Percentiles rank a stretch among this genome's conserved stretches.
Conservation (phyloP, 1,139 yeast genomes). For the Yamadazyma triangularis region DNA sequence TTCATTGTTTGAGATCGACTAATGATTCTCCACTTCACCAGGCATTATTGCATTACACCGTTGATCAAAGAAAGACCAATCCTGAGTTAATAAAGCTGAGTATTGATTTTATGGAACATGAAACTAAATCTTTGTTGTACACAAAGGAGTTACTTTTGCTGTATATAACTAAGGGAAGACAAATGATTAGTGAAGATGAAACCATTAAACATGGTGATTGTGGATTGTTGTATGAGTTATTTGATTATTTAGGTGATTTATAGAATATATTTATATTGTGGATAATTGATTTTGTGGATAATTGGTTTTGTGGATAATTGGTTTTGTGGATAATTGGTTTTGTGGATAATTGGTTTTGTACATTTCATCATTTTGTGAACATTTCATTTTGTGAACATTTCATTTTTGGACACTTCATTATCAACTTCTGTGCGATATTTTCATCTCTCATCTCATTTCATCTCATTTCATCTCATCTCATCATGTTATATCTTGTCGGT, state of each 20-base stretch:
- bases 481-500: constrained; percentile 87
- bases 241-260: constrained; percentile 10
- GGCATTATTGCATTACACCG: constrained; percentile 16
- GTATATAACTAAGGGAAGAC: constrained; percentile 16
- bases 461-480: no score
- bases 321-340: no score
- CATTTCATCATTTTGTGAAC: no score
- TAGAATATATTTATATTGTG: no score
- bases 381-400: no score
- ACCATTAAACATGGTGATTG: constrained; percentile 1
- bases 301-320: no score
- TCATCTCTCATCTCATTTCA: no score
- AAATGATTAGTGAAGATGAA: constrained; percentile 10
- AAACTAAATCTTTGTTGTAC: constrained; percentile 19
- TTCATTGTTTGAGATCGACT: constrained; percentile 43
- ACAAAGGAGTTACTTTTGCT: constrained; percentile 17
- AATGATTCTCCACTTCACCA: constrained; percentile 18
- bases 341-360: no score
- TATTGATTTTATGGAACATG: constrained; percentile 17
- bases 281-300: no score
- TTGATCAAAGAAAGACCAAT: constrained; percentile 15
- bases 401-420: no score
- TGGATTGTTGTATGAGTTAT: constrained; percentile 4
- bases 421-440: no score
- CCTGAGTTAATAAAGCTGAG: constrained; percentile 15